Percentiles rank a stretch among this genome's conserved stretches.
These are phyloP conservation scores for Pseudotulostoma volvatum DNA, from an alignment of 495 filamentous ascomycete species.

Conservation along the genomic window DNA sequence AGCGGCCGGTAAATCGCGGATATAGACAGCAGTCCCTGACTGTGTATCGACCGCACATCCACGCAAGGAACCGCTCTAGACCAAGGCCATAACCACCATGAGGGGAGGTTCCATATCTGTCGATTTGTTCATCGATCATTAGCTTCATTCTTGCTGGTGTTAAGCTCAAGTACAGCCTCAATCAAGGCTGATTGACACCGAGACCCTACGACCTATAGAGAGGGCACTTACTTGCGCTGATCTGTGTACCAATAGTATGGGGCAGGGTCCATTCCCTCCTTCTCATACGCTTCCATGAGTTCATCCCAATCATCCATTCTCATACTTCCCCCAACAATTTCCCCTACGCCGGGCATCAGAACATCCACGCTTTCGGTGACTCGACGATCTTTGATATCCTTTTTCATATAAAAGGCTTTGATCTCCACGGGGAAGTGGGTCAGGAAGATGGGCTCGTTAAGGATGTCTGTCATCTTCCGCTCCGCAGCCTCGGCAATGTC, in stretches of 20 bases:
- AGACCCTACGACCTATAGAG: too few relatives aligned
- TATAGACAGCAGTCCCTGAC: constrained; percentile 84
- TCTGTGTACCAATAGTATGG: constrained; percentile 99
- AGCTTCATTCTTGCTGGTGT: too few relatives aligned
- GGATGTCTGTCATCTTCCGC: constrained; percentile 89
- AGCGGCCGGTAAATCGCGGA: constrained; percentile 84
- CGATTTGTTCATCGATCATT: constrained; percentile 5
- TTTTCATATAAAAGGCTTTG: constrained; percentile 99
- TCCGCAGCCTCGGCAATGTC: constrained; percentile 98
- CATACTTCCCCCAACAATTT: constrained; percentile 96
- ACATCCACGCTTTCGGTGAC: constrained; percentile 95
- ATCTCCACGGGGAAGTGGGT: constrained; percentile 95
- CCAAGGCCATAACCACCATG: constrained; percentile 95
- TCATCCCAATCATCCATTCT: constrained; percentile 90
- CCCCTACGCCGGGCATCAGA: constrained; percentile 90
- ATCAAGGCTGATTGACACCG: too few relatives aligned
- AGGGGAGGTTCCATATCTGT: constrained; percentile 79
- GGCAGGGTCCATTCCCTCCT: constrained; percentile 67
- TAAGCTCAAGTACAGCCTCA: constrained; percentile 11
- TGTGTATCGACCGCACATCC: constrained; percentile 84
- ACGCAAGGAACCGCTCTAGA: constrained; percentile 89
- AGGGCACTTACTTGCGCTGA: constrained; percentile 74
- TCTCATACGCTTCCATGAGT: constrained; percentile 72
- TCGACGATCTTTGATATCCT: constrained; percentile 61
- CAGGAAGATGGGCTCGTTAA: constrained; percentile 88